A percentile compares a stretch with the other conserved stretches of the same genome.
These are phyloP conservation scores for Geranomyces variabilis DNA, from an alignment of 192 early-diverging fungal genomes.

Conservation along the genomic window DNA sequence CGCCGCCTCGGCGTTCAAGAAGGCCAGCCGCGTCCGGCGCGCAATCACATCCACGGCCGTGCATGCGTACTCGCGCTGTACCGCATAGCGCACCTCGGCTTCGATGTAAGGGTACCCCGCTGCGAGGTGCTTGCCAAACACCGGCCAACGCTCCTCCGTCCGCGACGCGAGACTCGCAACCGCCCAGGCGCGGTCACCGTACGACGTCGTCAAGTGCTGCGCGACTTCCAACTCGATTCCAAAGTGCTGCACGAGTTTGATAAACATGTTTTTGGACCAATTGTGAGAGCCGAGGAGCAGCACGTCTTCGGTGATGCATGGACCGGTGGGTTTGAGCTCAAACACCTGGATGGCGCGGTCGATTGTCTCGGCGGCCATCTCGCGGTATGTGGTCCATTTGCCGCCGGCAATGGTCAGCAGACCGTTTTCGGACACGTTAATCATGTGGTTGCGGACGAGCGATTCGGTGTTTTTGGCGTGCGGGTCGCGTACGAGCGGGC, in stretches of 20 bases:
- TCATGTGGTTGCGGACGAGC: conserved; percentile 97
- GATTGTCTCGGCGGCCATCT: conserved; percentile 95
- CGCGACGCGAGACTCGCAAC: conserved; percentile 82
- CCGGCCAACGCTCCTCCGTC: conserved; percentile 74
- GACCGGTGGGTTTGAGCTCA: conserved; percentile 64
- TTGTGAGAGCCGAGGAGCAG: conserved; percentile 83
- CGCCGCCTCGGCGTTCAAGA: conserved; percentile 91
- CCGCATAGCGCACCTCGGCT: conserved; percentile 91
- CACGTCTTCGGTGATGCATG: conserved; percentile 76
- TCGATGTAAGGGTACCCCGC: conserved; percentile 91
- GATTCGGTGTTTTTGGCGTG: conserved; percentile 87
- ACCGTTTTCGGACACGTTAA: conserved; percentile 78
- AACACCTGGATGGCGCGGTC: conserved; percentile 83
- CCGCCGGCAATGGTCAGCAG: conserved; percentile 96
- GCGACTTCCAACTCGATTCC: conserved; percentile 88
- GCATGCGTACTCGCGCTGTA: conserved; percentile 88
- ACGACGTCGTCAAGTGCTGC: conserved; percentile 85
- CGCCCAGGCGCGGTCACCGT: conserved; percentile 94
- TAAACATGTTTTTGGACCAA: conserved; percentile 92
- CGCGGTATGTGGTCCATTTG: conserved; percentile 98
- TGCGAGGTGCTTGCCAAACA: conserved; percentile 78
- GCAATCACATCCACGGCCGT: conserved; percentile 94
- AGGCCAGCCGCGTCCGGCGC: conserved; percentile 87
- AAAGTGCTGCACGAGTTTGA: conserved; percentile 94
- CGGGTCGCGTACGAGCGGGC: conserved; percentile 95